Base-by-base conservation (phyloP, 805 yeast genomes). In the Candida tallmaniae region DNA sequence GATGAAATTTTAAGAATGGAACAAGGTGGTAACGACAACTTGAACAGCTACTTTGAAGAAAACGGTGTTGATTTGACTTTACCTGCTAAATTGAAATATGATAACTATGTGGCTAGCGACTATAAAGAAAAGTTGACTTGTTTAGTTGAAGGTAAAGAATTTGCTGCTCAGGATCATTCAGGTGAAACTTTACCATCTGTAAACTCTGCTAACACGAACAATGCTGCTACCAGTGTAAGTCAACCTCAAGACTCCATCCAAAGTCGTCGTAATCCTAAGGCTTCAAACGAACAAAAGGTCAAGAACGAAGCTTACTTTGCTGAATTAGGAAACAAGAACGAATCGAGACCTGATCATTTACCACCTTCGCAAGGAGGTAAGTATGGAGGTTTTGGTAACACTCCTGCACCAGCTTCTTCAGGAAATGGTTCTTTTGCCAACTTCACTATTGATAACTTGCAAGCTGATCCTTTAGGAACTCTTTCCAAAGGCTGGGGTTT, bases 301-400 rank as follows among this genome's bases (percentile, higher is more conserved):
- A 74, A 74, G 43, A 87, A 83, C 52, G 97, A 88, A 57, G 68
- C 77, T 5, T 90, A 83, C 56, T 89, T 89, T 59, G 86, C 90
- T 10, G 71, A 73, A 18, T 67, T 89, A 36, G 96, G 97, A 11
- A 70, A 76, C 13, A 67, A 68, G 35, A 89, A 89, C 58, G 79
- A 78, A 6, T 40, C 68, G 13, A 75, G 94, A 56, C 85, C 97
- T 2, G 86, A 74, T 1, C 65, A 83, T 56, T 54, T 87, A 33
- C 95, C 90, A 3, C 97, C 97, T 19, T 83, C 90, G 9, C 87
- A 89, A 61, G 97, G 97, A 42, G 97, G 97, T 32, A 83, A 80
- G 54, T 89, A 80, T 55, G 80, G 77, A 42, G 97, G 97, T 1
- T 89, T 90, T 62, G 97, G 97, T 23, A 84, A 79, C 47, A 74